phyloP scores from a whole-genome alignment of 805 yeast genomes.

The Hanseniaspora lachancei region DNA sequence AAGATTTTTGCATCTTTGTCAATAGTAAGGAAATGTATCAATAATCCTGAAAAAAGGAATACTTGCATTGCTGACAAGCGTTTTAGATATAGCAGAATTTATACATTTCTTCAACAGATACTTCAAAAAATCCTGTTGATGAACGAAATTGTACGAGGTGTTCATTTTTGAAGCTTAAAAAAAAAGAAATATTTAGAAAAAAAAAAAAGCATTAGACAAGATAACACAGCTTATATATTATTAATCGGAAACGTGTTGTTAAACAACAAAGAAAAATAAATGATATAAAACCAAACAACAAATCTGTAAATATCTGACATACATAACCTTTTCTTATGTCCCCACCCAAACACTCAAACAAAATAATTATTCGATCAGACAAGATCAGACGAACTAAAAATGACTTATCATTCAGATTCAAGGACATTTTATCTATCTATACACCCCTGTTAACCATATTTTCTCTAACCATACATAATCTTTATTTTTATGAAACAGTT shows the following conservation, averaged over 20 bases:
- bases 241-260: neutral
- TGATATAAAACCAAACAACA: no score
- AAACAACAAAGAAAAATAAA: no score
- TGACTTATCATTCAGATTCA: neutral
- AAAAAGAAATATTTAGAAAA: no score
- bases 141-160: no score
- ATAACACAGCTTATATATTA: neutral
- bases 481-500: neutral
- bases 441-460: conserved; percentile 2
- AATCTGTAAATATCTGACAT: no score
- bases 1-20: no score
- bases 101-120: neutral
- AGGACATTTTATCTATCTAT: neutral
- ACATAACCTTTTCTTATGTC: neutral
- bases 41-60: no score
- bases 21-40: no score
- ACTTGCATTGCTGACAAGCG: no score
- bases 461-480: neutral
- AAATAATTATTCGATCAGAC: neutral
- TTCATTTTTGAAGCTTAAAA: no score
- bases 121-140: neutral
- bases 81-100: no score
- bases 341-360: neutral
- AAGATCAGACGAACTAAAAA: no score
- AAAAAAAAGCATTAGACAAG: neutral